Base-by-base conservation (phyloP, 257 asterid species). In the Handroanthus guayacan region DNA sequence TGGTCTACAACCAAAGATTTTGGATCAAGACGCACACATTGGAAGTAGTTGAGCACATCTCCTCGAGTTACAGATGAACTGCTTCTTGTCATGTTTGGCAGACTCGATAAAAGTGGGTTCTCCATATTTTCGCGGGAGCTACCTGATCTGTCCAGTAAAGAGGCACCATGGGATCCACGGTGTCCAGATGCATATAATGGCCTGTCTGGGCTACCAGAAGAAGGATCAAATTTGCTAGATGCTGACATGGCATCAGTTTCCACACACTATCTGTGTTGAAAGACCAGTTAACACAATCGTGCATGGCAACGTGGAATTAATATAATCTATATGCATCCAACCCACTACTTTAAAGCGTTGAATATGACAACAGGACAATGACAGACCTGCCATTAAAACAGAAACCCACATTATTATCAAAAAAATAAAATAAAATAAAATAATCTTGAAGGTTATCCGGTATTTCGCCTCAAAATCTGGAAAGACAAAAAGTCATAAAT, bases 141-240 rank as follows among this genome's bases (percentile, higher is more conserved):
- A 73, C 90, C 83, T 9, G 96, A 89, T 88, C 93, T 86, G 62
- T 94, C 97, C 89, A 94, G 80, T 78, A 96, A 80, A 83, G 92
- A 81, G 68, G 88, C 71, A 50, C 87, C 83, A 74, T 84, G 87
- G 57, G 97, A 87, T 78, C 92, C 91, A 81, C 97, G 96, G 83
- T 84, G 91, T 67, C 87, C 94, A 76, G 98, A 79, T 74, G 90
- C 74, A 80, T 90, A 89, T 78, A 81, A 71, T n/a, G 89, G 84
- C 90, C 93, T 92, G 82, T 94, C 97, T 69, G 97, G 95, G 86
- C 96, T 92, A 84, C 86, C 85, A 71, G 96, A 90, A 86, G 97
- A 84, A 61, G 80, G 80, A 84, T 92, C 97, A 82, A 84, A 90
- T 85, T 92, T 94, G 85, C 92, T 87, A 82, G 96, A 89, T 81